These are phyloP conservation scores for Colletotrichum aenigma DNA, from an alignment of 2,329 filamentous ascomycete species.

Conservation along the genomic window DNA sequence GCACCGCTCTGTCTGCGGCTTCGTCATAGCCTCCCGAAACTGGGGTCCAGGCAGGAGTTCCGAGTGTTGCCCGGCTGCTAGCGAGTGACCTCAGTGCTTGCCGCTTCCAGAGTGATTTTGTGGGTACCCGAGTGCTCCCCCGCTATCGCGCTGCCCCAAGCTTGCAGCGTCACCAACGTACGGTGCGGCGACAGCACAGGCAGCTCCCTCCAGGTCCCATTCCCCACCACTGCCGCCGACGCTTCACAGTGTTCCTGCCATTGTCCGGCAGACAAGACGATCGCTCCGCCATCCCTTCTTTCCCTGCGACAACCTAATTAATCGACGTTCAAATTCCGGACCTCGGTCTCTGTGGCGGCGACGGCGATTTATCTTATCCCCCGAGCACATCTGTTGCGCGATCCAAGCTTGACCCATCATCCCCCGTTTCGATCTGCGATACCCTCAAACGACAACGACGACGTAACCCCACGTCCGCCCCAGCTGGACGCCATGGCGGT, in stretches of 20 bases:
- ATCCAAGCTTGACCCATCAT: not conserved
- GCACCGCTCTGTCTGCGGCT: not conserved
- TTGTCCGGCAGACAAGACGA: conserved; percentile 6
- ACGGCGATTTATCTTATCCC: not conserved
- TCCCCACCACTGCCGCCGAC: conserved; percentile 20
- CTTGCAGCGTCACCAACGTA: conserved; percentile 15
- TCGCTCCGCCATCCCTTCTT: not conserved
- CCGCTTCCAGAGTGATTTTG: not conserved
- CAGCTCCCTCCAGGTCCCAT: conserved; percentile 5
- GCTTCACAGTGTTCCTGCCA: not conserved
- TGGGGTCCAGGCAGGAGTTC: not conserved
- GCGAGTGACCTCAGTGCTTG: conserved; percentile 1
- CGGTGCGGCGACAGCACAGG: conserved; percentile 1
- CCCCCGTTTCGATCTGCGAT: not conserved
- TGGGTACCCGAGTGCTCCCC: conserved; percentile 3
- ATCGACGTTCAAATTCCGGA: not conserved
- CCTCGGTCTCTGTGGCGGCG: not conserved
- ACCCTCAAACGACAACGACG: not conserved
- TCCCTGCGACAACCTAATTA: not conserved
- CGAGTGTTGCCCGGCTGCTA: conserved; percentile 8
- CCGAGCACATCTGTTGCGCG: not conserved
- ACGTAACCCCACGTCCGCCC: conserved; percentile 21
- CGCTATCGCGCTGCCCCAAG: conserved; percentile 12
- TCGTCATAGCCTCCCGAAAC: conserved; percentile 19
- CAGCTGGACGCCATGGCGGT: conserved; percentile 42